Conservation (phyloP, 352 stramenopile species). For the Phytophthora sp. region DNA sequence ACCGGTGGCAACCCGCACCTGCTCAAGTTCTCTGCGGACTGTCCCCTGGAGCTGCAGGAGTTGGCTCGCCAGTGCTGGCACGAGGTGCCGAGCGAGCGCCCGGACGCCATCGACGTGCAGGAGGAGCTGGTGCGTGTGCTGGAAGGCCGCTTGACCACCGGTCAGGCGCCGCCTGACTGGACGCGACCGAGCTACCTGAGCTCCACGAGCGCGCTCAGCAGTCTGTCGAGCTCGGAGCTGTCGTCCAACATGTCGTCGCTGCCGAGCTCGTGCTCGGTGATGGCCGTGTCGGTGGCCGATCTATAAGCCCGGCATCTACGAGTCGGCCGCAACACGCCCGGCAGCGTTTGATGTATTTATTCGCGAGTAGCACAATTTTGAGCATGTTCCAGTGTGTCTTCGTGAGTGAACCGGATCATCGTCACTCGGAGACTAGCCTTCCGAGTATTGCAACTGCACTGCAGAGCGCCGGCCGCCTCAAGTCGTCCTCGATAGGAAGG, state of each 20-base stretch:
- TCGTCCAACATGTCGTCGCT: conserved; percentile 46
- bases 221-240: conserved; percentile 52
- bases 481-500: conserved; percentile 18
- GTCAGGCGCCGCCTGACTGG: conserved; percentile 53
- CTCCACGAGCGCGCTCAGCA: conserved; percentile 38
- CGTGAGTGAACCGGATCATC: conserved; percentile 33
- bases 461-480: not conserved
- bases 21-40: conserved; percentile 71
- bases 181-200: conserved; percentile 58
- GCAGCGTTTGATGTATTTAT: conserved; percentile 39
- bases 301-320: conserved; percentile 18
- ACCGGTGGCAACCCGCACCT: conserved; percentile 49
- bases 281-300: conserved; percentile 39
- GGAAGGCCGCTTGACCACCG: conserved; percentile 65
- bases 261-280: conserved; percentile 44
- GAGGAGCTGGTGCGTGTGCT: conserved; percentile 75
- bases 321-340: not conserved
- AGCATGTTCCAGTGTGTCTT: conserved; percentile 29
- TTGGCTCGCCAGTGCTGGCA: conserved; percentile 69
- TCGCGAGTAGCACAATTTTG: conserved; percentile 41
- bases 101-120: conserved; percentile 74
- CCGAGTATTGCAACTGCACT: conserved; percentile 25
- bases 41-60: conserved; percentile 57
- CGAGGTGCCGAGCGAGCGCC: conserved; percentile 46
- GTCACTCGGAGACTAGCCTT: conserved; percentile 13